Percentiles rank a stretch among this genome's conserved stretches.
These are phyloP conservation scores for Russula brevipes DNA, from an alignment of 768 basidiomycete genomes.

Conservation along the genomic window DNA sequence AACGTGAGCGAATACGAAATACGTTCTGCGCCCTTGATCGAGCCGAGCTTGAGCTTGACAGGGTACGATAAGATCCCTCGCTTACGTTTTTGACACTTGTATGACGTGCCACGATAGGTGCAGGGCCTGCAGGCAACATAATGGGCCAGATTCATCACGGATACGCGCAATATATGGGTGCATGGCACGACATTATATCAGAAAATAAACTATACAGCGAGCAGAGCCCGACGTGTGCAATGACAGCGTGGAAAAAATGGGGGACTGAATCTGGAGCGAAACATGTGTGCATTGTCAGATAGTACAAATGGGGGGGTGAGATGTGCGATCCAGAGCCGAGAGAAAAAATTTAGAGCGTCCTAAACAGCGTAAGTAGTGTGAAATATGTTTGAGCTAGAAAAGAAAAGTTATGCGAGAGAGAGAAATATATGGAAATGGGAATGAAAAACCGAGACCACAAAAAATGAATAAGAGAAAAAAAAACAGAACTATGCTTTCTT, in stretches of 20 bases:
- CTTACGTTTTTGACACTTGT: not conserved
- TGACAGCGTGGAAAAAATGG: constrained; percentile 1
- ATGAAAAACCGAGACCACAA: not conserved
- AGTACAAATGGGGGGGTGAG: constrained; percentile 16
- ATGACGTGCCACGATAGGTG: not conserved
- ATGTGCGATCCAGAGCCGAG: not conserved
- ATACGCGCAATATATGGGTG: not conserved
- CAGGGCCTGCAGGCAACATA: not conserved
- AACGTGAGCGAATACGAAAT: not conserved
- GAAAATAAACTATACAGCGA: constrained; percentile 5
- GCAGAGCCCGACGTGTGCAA: not conserved
- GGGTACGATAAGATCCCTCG: not conserved
- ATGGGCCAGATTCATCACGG: not conserved
- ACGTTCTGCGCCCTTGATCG: not conserved
- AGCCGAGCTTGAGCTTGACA: not conserved
- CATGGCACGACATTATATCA: constrained; percentile 9
- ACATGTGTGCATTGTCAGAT: constrained; percentile 6
- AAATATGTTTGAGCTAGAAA: constrained; percentile 12
- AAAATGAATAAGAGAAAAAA: not conserved
- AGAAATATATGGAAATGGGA: not conserved
- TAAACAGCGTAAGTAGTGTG: not conserved
- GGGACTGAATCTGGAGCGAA: not conserved
- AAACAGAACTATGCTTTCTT: not conserved
- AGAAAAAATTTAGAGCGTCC: constrained; percentile 5
- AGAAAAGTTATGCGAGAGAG: not conserved